These are phyloP conservation scores for Calonectria henricotiae DNA, from an alignment of 2,329 filamentous ascomycete genomes.

Conservation along the genomic window DNA sequence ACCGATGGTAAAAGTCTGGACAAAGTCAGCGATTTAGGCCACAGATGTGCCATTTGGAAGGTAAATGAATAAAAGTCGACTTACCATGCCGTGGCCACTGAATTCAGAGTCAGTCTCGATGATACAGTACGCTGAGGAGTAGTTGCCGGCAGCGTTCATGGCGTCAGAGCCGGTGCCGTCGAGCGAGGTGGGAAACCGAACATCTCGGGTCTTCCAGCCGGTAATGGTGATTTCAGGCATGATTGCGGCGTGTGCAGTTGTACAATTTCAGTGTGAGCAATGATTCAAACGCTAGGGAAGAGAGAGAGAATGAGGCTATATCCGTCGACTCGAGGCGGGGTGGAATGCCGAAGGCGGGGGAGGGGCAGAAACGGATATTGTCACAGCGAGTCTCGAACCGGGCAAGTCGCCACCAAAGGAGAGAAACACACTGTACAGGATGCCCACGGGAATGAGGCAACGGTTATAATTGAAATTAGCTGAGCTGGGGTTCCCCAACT, in stretches of 20 bases:
- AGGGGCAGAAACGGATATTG: constrained; percentile 35
- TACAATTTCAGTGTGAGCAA: constrained; percentile 12
- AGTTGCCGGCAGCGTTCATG: constrained; percentile 95
- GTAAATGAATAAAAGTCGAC: constrained; percentile 5
- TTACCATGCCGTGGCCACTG: constrained; percentile 85
- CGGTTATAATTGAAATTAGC: neutral
- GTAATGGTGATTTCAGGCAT: constrained; percentile 78
- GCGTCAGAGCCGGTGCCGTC: constrained; percentile 97
- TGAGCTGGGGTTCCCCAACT: neutral
- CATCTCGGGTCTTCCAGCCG: constrained; percentile 80
- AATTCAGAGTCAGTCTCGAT: constrained; percentile 83
- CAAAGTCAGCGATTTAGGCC: neutral
- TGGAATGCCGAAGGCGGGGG: constrained; percentile 47
- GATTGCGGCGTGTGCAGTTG: constrained; percentile 18
- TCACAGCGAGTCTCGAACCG: constrained; percentile 1
- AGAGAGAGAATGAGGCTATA: constrained; percentile 30
- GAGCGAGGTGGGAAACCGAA: constrained; percentile 90
- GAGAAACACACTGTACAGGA: neutral
- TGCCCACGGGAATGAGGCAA: constrained; percentile 7
- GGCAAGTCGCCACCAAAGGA: constrained; percentile 1
- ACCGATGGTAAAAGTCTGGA: constrained; percentile 83
- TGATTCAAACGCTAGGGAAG: constrained; percentile 3
- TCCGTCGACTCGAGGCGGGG: constrained; percentile 40
- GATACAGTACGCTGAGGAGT: constrained; percentile 95
- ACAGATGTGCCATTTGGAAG: neutral